Conservation (phyloP, 2,329 filamentous ascomycete genomes). For the Cytospora schulzeri region DNA sequence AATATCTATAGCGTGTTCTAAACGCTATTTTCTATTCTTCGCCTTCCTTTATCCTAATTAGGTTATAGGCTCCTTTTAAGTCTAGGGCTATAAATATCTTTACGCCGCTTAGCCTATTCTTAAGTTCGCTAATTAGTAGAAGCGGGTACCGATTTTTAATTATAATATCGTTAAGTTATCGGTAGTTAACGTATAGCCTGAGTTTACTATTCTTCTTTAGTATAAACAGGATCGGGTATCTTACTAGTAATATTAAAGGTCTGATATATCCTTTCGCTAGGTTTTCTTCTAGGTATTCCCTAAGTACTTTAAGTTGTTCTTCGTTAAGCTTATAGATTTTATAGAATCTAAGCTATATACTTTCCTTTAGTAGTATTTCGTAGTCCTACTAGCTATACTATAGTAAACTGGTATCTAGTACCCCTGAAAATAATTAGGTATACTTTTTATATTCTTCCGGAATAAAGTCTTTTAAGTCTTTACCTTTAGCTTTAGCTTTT, state of each 20-base stretch:
- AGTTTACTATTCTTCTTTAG: neutral
- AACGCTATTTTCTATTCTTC: constrained; percentile 10
- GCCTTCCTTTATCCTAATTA: constrained; percentile 7
- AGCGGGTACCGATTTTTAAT: neutral
- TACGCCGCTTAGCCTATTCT: no score
- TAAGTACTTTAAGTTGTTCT: constrained; percentile 6
- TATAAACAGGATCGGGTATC: constrained; percentile 18
- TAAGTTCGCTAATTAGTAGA: no score
- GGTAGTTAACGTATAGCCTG: constrained; percentile 4
- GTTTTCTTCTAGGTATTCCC: constrained; percentile 19
- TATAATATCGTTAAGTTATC: constrained; percentile 15
- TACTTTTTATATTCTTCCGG: no score
- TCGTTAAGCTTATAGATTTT: constrained; percentile 15
- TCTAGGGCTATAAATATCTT: no score
- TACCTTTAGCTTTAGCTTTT: no score
- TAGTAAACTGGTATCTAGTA: no score
- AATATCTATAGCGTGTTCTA: neutral
- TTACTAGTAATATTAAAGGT: constrained; percentile 15
- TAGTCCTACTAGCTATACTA: no score
- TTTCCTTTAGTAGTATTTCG: neutral
- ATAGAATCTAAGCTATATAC: neutral
- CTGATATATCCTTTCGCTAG: constrained; percentile 15
- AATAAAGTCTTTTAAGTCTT: no score
- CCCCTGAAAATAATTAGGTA: no score
- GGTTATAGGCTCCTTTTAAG: no score